These are phyloP conservation scores for Candida suzukii DNA, from an alignment of 805 yeast species.

Conservation along the genomic window DNA sequence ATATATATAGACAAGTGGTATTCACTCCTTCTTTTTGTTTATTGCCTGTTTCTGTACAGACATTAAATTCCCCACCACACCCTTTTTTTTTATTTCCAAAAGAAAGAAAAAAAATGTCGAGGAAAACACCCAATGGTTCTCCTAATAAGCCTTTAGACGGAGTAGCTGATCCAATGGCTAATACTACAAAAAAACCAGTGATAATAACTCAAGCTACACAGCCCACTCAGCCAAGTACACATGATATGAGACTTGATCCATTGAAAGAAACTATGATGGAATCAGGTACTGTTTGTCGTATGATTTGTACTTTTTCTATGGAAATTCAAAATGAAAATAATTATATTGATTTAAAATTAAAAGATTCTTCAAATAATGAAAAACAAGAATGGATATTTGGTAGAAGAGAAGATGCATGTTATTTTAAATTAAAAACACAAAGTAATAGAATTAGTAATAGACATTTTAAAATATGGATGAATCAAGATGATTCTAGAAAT, in stretches of 20 bases:
- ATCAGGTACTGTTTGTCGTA: constrained; percentile 27
- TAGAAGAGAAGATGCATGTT: constrained; percentile 53
- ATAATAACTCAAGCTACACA: constrained; percentile 21
- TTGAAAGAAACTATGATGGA: constrained; percentile 19
- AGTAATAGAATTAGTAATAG: constrained; percentile 65
- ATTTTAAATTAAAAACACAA: constrained; percentile 50
- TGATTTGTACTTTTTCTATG: constrained; percentile 23
- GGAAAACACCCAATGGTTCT: not conserved
- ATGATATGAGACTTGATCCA: constrained; percentile 17
- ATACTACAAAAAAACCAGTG: not conserved
- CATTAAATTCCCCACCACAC: constrained; percentile 33
- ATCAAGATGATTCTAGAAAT: constrained; percentile 40
- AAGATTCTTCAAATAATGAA: constrained; percentile 6
- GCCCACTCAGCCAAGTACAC: constrained; percentile 30
- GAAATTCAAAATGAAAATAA: constrained; percentile 4
- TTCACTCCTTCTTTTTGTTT: too few relatives aligned
- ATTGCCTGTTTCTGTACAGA: too few relatives aligned
- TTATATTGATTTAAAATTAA: constrained; percentile 24
- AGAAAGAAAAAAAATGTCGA: not conserved
- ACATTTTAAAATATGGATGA: constrained; percentile 66
- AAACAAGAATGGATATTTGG: constrained; percentile 48
- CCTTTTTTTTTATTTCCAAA: too few relatives aligned
- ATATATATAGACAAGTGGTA: too few relatives aligned
- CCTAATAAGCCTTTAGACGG: too few relatives aligned
- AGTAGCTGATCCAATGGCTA: not conserved